Conservation (phyloP, 805 yeast genomes). For the Novakomyces olei region DNA sequence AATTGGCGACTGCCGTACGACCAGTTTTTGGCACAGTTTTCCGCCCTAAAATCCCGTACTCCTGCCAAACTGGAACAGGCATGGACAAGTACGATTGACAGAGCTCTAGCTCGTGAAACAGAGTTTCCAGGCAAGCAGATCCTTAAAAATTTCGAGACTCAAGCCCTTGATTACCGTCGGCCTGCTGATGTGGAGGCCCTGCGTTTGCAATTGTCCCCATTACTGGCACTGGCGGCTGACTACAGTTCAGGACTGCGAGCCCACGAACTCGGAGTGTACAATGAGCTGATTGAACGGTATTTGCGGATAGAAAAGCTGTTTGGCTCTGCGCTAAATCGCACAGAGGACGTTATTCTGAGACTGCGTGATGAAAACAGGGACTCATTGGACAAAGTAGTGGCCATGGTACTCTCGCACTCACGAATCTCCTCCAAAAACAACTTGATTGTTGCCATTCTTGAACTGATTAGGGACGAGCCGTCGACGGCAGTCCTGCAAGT, state of each 20-base stretch:
- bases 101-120: constrained; percentile 39
- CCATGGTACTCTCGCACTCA: constrained; percentile 60
- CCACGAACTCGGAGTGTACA: constrained; percentile 64
- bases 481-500: constrained; percentile 29
- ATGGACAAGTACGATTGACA: constrained; percentile 41
- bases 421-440: constrained; percentile 86
- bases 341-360: constrained; percentile 69
- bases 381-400: constrained; percentile 48
- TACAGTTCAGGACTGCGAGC: constrained; percentile 57
- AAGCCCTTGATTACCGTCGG: constrained; percentile 29
- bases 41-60: constrained; percentile 81
- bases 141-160: constrained; percentile 42
- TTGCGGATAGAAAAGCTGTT: constrained; percentile 58
- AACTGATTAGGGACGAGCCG: constrained; percentile 34
- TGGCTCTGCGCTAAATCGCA: constrained; percentile 52
- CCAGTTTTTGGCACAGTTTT: constrained; percentile 67
- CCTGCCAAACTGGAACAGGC: constrained; percentile 55
- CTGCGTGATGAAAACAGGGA: constrained; percentile 75
- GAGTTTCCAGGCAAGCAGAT: constrained; percentile 89
- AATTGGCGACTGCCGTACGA: constrained; percentile 74
- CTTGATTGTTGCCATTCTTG: constrained; percentile 63
- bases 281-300: constrained; percentile 46
- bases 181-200: constrained; percentile 23
- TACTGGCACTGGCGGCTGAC: constrained; percentile 43
- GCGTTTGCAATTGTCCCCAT: constrained; percentile 44